Evolutionary conservation across 73 alveolate genomes (phyloP), one percentile per base, ranked within the genome.

Genomic region (Uronychia setigera): DNA sequence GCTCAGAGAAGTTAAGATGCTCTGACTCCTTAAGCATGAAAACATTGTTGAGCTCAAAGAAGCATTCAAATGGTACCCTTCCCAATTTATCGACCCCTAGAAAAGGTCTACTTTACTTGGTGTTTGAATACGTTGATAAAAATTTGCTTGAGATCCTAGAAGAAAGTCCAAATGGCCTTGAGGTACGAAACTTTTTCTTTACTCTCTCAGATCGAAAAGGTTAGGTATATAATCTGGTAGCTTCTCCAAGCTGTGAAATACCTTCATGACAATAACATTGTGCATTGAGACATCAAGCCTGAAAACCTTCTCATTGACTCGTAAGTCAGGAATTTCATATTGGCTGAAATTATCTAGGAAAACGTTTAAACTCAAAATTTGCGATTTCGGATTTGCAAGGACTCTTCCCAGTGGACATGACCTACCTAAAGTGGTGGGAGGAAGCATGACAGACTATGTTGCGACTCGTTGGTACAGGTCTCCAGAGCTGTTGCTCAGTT

Each of bases 71-170:
- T 84, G 98, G 96, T 92, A 94, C 31, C 59, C 11, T 25, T 0
- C 77, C 29, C 19, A 1, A 28, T 0, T 26, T 19, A 46, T 74
- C 29, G 74, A 33, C 33, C 29, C 80, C 77, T 76, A 85, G 97
- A 87, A 98, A 98, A 87, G 99, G 99, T 79, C 87, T 97, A 81
- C 95, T 97, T n/a, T 97, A 93, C 88, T 58, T 98, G 76, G 99
- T 98, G 26, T 98, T 98, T 86, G 99, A 98, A 87, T 98, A 96
- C 81, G 98, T 98, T 0, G 99, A 98, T 59, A 96, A 93, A 89
- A 98, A 97, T 85, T 93, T 98, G 35, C 94, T 98, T 58, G 99
- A 98, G 88, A 97, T 98, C 26, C 87, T 98, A 46, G 99, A 97
- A 91, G 99, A 96, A 31, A 91, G 94, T 13, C 96, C 97, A 9